Conservation (phyloP, 1,139 yeast genomes). For the Kluyveromyces sp. region DNA sequence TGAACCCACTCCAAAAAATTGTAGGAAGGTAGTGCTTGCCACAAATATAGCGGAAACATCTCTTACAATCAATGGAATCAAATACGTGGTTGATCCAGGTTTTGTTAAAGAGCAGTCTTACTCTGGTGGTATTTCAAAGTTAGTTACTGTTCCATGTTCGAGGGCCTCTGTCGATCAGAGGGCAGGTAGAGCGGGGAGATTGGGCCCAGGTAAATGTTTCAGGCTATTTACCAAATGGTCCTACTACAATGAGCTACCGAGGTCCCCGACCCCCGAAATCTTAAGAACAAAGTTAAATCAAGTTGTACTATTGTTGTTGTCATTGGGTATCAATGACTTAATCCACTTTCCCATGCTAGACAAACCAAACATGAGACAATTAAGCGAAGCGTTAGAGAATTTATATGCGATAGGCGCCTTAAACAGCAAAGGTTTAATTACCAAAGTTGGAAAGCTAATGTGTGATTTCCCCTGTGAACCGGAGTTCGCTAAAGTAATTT, state of each 20-base stretch:
- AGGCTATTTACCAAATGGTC: constrained; percentile 85
- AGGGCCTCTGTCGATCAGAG: constrained; percentile 94
- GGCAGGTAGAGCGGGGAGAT: constrained; percentile 97
- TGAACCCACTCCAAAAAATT: constrained; percentile 71
- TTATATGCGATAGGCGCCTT: constrained; percentile 84
- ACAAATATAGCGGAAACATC: constrained; percentile 97
- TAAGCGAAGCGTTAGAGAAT: constrained; percentile 70
- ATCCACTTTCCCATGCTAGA: constrained; percentile 85
- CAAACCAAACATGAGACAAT: constrained; percentile 63
- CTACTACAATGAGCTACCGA: constrained; percentile 65
- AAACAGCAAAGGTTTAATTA: constrained; percentile 69
- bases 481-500: constrained; percentile 67
- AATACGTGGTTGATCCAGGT: constrained; percentile 86
- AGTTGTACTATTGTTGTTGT: constrained; percentile 64
- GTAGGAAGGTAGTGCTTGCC: constrained; percentile 87
- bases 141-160: constrained; percentile 81
- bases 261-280: constrained; percentile 83
- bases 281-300: constrained; percentile 71
- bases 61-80: constrained; percentile 85
- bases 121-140: constrained; percentile 79
- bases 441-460: constrained; percentile 76
- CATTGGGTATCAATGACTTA: constrained; percentile 76
- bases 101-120: constrained; percentile 83
- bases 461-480: constrained; percentile 93
- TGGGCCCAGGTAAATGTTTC: constrained; percentile 93